Evolutionary conservation across 1,284 basidiomycete genomes (phyloP), one percentile per base, ranked within the genome.

Genomic region (Rhodotorula sp.): DNA sequence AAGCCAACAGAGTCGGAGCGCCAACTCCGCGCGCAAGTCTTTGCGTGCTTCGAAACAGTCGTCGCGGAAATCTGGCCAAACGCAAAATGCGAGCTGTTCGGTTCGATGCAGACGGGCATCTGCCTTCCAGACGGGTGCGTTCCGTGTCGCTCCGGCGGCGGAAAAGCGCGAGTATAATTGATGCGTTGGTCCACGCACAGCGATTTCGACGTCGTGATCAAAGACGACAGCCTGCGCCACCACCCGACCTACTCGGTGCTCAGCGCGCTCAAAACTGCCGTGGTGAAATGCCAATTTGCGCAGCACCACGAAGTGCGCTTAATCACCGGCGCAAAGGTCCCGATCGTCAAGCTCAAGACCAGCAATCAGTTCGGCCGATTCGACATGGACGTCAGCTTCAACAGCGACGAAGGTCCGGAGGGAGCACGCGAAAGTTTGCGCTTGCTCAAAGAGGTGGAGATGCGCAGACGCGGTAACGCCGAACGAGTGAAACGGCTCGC

Each of bases 161-260:
- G 10, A 38, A 38, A 38, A 38, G 34, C 34, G 34, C 34, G 18
- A 15, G 23, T 16, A 28, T 4, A 14, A 21, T 5, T 23, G 19
- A 34, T 49, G 28, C 28, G 12, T 38, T 7, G n/a, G 21, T n/a
- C n/a, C 16, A 1, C 18, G 4, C 38, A 1, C 57, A 68, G 67
- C 18, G 68, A 70, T 61, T 54, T 70, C 19, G 68, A 70, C 43
- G 28, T 70, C 19, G 68, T 70, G 23, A 18, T 66, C 15, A 12
- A 28, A 5, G 43, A 60, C 31, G 19, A n/a, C 3, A 18, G 19
- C 5, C 23, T 52, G 7, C 14, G 21, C 14, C 7, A 12, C 3
- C 15, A 12, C 49, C 18, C 61, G 18, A 63, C 55, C 3, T 6
- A 28, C 38, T 7, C 7, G 3, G 21, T 59, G n/a, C 60, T 58